Base-by-base conservation (phyloP, 768 basidiomycete species). In the Galerina marginata region DNA sequence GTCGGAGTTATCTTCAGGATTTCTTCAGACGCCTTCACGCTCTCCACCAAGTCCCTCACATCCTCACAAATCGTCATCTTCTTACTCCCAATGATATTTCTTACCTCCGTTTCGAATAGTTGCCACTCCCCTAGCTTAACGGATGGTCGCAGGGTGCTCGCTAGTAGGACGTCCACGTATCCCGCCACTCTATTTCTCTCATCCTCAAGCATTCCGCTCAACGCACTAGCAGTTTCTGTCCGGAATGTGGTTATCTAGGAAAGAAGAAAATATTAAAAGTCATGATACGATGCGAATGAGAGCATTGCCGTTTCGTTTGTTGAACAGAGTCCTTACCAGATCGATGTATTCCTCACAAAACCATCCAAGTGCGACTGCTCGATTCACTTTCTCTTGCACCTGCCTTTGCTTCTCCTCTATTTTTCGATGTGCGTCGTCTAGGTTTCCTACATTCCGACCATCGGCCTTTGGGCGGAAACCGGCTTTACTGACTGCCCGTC, bases 311-410 rank as follows among this genome's bases (percentile, higher is more conserved):
- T 25, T 40, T 20, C 2, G 20, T 20, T 20, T 20, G 20, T 20
- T 20, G 20, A 20, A 20, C 20, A 47, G 11, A 25, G 6, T 4
- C 65, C 71, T 42, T 37, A 69, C 72, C 42, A 70, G 60, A 39
- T 68, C 61, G 45, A 71, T 68, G 15, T 69, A 64, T 29, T 70
- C 67, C 42, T 73, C 69, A 56, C 70, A 73, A 44, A 70, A 48
- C 64, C 66, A 71, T 10, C 65, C 70, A 9, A 74, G 54, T 9
- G 65, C 69, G 5, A 71, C 60, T 10, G 65, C 64, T 15, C 61
- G 65, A 46, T 73, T 63, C 6, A 71, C 61, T 11, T 67, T 40
- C 33, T 47, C 52, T 46, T 74, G 71, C 23, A 71, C 52, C 20
- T 60, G 52, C 29, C 51, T 63, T 42, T 45, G 54, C 50, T 61